Evolutionary conservation across 768 basidiomycete genomes (phyloP).

Genomic region (Mycena chlorophos): DNA sequence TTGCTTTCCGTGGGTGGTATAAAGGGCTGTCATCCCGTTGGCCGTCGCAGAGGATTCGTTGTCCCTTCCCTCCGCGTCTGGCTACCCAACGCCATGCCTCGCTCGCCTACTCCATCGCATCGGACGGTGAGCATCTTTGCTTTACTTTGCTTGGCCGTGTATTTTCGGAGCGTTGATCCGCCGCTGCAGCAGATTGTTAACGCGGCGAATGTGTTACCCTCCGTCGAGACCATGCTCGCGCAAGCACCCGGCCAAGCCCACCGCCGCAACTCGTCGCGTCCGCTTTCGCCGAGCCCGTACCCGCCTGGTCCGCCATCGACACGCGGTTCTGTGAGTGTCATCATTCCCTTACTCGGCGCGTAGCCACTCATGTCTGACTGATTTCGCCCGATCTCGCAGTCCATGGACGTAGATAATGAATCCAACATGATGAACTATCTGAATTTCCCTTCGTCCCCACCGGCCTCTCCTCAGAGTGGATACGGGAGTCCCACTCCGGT

Average conservation of each 20-base stretch:
- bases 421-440: too few species aligned
- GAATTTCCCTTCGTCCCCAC: too few species aligned
- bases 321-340: not conserved
- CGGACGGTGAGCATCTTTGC: not conserved
- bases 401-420: not conserved
- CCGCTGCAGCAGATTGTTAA: slow-evolving; percentile 16
- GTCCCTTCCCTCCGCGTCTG: too few species aligned
- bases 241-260: slow-evolving; percentile 5
- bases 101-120: not conserved
- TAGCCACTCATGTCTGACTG: not conserved
- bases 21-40: too few species aligned
- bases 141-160: slow-evolving; percentile 4
- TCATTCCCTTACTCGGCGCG: not conserved
- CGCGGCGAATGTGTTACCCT: slow-evolving; percentile 16
- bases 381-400: not conserved
- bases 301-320: not conserved
- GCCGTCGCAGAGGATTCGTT: too few species aligned
- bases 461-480: not conserved
- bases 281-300: not conserved
- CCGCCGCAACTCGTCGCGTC: not conserved
- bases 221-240: slow-evolving; percentile 17
- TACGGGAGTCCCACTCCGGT: not conserved
- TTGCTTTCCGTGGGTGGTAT: too few species aligned
- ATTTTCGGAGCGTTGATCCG: not conserved
- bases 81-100: not conserved